phyloP scores from a whole-genome alignment of 2,329 filamentous ascomycete genomes.

The Hypoxylon sp. region DNA sequence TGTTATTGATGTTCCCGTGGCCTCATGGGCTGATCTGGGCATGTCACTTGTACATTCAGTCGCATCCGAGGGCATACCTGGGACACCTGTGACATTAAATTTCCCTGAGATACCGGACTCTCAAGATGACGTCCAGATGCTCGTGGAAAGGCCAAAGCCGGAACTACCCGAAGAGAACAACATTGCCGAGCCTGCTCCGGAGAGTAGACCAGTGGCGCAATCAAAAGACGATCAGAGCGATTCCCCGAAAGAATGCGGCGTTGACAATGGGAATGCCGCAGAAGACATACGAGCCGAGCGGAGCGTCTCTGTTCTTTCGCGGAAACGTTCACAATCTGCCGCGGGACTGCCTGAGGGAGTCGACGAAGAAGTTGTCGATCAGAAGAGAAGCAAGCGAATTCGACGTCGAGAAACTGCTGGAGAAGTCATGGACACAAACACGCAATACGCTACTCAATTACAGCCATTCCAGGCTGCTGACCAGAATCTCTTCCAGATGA shows the following conservation, averaged over 20 bases:
- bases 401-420: constrained; percentile 72
- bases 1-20: constrained; percentile 51
- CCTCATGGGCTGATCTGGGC: constrained; percentile 62
- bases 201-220: constrained; percentile 33
- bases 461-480: constrained; percentile 71
- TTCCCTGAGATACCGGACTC: constrained; percentile 56
- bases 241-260: constrained; percentile 54
- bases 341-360: constrained; percentile 70
- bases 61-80: constrained; percentile 55
- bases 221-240: constrained; percentile 58
- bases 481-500: constrained; percentile 68
- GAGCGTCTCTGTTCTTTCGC: constrained; percentile 60
- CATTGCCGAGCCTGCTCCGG: constrained; percentile 12
- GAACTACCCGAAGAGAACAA: constrained; percentile 29
- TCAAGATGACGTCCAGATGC: constrained; percentile 48
- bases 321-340: constrained; percentile 74
- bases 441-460: constrained; percentile 68
- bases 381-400: constrained; percentile 76
- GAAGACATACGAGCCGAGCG: constrained; percentile 56
- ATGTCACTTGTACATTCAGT: constrained; percentile 58
- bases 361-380: constrained; percentile 70
- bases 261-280: constrained; percentile 51
- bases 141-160: constrained; percentile 47
- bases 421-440: constrained; percentile 67
- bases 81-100: constrained; percentile 55